Evolutionary conservation across 768 basidiomycete species (phyloP), one percentile per base, ranked within the genome.

Genomic region (Mycena albidolilacea): DNA sequence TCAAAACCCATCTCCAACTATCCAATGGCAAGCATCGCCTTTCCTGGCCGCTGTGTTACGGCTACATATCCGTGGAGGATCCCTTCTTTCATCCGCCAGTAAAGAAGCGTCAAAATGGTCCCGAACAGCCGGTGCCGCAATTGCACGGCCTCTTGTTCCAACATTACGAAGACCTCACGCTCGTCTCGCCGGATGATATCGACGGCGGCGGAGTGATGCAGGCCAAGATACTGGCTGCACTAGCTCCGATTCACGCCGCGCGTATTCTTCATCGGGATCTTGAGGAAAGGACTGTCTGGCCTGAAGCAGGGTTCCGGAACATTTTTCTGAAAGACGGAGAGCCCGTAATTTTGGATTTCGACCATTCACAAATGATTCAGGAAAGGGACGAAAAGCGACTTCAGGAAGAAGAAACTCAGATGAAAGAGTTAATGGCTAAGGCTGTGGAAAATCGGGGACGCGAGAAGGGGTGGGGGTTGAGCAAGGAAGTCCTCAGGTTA

Each of bases 341-440:
- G 17, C 54, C 57, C 9, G 55, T 73, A 14, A 44, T 73, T 52
- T 19, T 73, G 37, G 72, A 73, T 59, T 73, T 73, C 60, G 72
- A 69, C 50, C 72, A 68, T 44, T 44, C 67, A n/a, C 5, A 38
- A 10, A 19, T 66, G 7, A 10, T 69, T 7, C 5, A 19, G 19
- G 61, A 52, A 41, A 55, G 21, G 12, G 54, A 59, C 30, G 17
- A 35, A 17, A 21, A 19, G 12, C 19, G 50, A 21, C 43, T 73
- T n/a, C 57, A n/a, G 37, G 57, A 41, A 48, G 57, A 73, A 30
- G 46, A 46, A 39, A 15, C 41, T n/a, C 54, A 69, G 41, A 46
- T 66, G 37, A 52, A 35, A 30, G 50, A 64, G 17, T 54, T 69
- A 9, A 50, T 66, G 39, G 21, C 15, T 10, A 64, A 54, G 37